Conservation (phyloP, 768 basidiomycete genomes). For the Termitomyces bulborhizus region DNA sequence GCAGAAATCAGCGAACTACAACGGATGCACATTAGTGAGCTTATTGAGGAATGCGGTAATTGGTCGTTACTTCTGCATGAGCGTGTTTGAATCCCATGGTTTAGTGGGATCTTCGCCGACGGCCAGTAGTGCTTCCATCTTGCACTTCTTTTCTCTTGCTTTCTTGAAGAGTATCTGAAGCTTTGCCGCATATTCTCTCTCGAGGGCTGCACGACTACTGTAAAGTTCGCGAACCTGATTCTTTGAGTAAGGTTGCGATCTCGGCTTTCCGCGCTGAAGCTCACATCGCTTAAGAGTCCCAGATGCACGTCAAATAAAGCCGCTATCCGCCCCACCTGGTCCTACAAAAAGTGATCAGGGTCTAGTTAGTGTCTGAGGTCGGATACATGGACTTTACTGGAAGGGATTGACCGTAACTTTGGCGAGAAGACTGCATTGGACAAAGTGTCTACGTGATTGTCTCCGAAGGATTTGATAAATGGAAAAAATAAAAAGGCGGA, state of each 20-base stretch:
- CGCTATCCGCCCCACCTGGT: slow-evolving; percentile 65
- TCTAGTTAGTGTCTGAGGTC: slow-evolving; percentile 5
- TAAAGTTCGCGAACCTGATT: slow-evolving; percentile 69
- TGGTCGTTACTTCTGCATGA: slow-evolving; percentile 43
- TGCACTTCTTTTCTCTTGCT: slow-evolving; percentile 65
- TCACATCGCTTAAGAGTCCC: slow-evolving; percentile 59
- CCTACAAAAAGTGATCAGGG: slow-evolving; percentile 33
- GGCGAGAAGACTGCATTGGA: slow-evolving; percentile 13
- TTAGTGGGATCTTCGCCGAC: slow-evolving; percentile 68
- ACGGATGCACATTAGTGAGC: slow-evolving; percentile 8
- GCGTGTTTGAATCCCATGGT: slow-evolving; percentile 42
- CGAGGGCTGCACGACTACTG: slow-evolving; percentile 56
- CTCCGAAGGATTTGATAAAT: not conserved
- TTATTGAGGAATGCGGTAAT: not conserved
- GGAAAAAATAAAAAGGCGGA: no score
- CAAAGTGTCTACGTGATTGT: no score
- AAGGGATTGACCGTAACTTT: slow-evolving; percentile 45
- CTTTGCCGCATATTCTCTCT: slow-evolving; percentile 75
- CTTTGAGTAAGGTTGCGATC: not conserved
- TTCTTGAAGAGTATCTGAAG: slow-evolving; percentile 61
- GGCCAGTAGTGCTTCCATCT: slow-evolving; percentile 45
- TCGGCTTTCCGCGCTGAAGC: slow-evolving; percentile 13
- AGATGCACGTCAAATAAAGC: slow-evolving; percentile 57
- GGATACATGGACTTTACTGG: slow-evolving; percentile 34
- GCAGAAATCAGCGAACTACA: slow-evolving; percentile 68